A percentile compares a stretch with the other conserved stretches of the same genome.
These are phyloP conservation scores for Teratosphaeria epicoccoides DNA, from an alignment of 2,329 filamentous ascomycete genomes.

Conservation along the genomic window DNA sequence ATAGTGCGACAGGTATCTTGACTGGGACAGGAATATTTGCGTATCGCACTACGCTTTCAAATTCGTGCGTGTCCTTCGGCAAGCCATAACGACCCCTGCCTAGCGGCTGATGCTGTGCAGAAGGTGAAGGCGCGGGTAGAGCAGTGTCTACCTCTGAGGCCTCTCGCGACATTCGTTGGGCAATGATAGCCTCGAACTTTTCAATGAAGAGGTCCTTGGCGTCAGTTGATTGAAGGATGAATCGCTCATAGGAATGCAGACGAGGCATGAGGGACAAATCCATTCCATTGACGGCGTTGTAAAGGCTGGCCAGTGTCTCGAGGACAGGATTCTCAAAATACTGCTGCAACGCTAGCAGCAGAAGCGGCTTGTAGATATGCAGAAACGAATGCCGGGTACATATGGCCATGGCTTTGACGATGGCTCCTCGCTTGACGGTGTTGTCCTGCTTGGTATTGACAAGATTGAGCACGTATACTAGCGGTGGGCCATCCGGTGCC, in stretches of 20 bases:
- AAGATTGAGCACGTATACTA: slow-evolving; percentile 94
- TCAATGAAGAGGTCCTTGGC: slow-evolving; percentile 95
- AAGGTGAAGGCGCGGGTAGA: slow-evolving; percentile 41
- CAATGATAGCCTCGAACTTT: slow-evolving; percentile 92
- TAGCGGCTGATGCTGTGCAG: slow-evolving; percentile 30
- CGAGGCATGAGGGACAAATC: slow-evolving; percentile 87
- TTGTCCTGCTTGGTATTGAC: slow-evolving; percentile 98
- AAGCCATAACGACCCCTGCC: slow-evolving; percentile 52
- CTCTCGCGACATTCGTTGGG: slow-evolving; percentile 52
- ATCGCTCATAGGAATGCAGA: slow-evolving; percentile 70
- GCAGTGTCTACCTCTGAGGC: slow-evolving; percentile 23
- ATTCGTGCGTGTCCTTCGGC: slow-evolving; percentile 92
- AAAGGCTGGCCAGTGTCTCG: slow-evolving; percentile 79
- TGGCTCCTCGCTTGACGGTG: slow-evolving; percentile 77
- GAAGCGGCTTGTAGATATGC: slow-evolving; percentile 95
- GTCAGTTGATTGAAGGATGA: slow-evolving; percentile 79
- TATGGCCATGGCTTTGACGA: slow-evolving; percentile 98
- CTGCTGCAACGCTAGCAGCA: slow-evolving; percentile 84
- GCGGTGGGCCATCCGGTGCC: slow-evolving; percentile 62
- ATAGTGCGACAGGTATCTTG: slow-evolving; percentile 87
- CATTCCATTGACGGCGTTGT: slow-evolving; percentile 91
- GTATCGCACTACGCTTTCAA: slow-evolving; percentile 90
- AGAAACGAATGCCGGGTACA: slow-evolving; percentile 95
- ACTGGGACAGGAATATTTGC: slow-evolving; percentile 94
- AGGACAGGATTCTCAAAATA: slow-evolving; percentile 88